Evolutionary conservation across 2,329 filamentous ascomycete species (phyloP).

Genomic region (Scytalidium sp.): DNA sequence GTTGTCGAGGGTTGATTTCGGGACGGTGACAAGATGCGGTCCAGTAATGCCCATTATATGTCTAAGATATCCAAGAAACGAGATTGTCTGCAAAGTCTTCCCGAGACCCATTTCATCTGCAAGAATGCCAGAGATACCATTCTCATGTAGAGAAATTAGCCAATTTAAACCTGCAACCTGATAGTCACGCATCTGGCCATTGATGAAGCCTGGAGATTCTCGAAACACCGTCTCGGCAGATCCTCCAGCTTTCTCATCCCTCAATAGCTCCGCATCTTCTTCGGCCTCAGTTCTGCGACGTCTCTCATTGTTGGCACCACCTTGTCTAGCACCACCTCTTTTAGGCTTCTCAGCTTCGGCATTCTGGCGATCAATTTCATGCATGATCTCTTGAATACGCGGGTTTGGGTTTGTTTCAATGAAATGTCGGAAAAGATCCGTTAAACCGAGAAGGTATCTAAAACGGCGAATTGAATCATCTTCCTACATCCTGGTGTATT

Average conservation of each 20-base stretch:
- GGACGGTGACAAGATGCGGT: constrained; percentile 87
- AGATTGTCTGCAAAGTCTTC: constrained; percentile 96
- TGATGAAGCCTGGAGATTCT: constrained; percentile 86
- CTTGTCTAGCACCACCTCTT: constrained; percentile 75
- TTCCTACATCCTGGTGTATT: constrained; percentile 53
- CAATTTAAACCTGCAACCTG: constrained; percentile 95
- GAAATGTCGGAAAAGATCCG: constrained; percentile 96
- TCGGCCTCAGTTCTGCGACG: constrained; percentile 92
- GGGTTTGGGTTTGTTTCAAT: constrained; percentile 97
- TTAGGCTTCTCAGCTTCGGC: constrained; percentile 68
- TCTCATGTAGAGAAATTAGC: constrained; percentile 96
- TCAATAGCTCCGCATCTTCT: constrained; percentile 84
- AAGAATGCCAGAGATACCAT: constrained; percentile 96
- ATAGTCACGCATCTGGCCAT: constrained; percentile 90
- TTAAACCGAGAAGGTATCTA: constrained; percentile 89
- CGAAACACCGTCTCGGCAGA: constrained; percentile 88
- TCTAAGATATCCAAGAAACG: constrained; percentile 91
- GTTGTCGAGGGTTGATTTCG: constrained; percentile 97
- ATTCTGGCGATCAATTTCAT: constrained; percentile 92
- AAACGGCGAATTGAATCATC: constrained; percentile 94
- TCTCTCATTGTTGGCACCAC: constrained; percentile 75
- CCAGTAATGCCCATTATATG: constrained; percentile 87
- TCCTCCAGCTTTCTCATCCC: constrained; percentile 86
- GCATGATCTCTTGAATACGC: constrained; percentile 89
- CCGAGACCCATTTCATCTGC: constrained; percentile 99